A percentile compares a stretch with the other conserved stretches of the same genome.
These are phyloP conservation scores for Ambispora gerdemannii DNA, from an alignment of 192 early-diverging fungal genomes.

Conservation along the genomic window DNA sequence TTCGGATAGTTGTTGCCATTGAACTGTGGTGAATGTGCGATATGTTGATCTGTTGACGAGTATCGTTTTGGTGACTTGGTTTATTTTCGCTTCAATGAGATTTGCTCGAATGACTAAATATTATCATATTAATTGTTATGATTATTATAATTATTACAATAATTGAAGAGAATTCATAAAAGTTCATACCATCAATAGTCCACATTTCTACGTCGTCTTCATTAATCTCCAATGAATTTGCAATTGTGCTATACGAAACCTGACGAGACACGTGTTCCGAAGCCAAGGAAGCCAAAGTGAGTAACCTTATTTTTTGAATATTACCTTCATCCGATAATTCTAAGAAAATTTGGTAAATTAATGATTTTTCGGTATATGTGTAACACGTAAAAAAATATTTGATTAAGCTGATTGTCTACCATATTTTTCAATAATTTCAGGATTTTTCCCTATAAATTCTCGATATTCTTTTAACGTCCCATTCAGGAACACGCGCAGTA, in stretches of 20 bases:
- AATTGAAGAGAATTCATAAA: not conserved
- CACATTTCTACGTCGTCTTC: constrained; percentile 89
- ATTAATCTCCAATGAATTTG: constrained; percentile 68
- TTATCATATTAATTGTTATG: too few species aligned
- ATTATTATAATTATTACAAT: not conserved
- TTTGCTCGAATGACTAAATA: constrained; percentile 71
- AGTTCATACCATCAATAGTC: constrained; percentile 72
- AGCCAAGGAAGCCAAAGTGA: constrained; percentile 76
- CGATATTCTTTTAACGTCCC: constrained; percentile 65
- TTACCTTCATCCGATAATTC: constrained; percentile 51
- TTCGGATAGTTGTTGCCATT: constrained; percentile 76
- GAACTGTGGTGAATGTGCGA: constrained; percentile 72
- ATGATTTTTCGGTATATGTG: too few species aligned
- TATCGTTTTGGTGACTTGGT: constrained; percentile 83
- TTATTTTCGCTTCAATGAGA: constrained; percentile 91
- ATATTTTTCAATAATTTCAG: constrained; percentile 49
- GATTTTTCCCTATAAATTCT: constrained; percentile 55
- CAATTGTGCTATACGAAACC: constrained; percentile 73
- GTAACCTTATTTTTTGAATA: constrained; percentile 78
- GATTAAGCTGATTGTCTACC: constrained; percentile 30
- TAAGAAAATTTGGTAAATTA: constrained; percentile 23
- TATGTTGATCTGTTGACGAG: constrained; percentile 80
- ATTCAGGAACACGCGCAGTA: constrained; percentile 67
- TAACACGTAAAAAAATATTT: not conserved
- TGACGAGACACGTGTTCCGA: constrained; percentile 64